These are phyloP conservation scores for Curvularia sp. DNA, from an alignment of 2,329 filamentous ascomycete species.

Conservation along the genomic window DNA sequence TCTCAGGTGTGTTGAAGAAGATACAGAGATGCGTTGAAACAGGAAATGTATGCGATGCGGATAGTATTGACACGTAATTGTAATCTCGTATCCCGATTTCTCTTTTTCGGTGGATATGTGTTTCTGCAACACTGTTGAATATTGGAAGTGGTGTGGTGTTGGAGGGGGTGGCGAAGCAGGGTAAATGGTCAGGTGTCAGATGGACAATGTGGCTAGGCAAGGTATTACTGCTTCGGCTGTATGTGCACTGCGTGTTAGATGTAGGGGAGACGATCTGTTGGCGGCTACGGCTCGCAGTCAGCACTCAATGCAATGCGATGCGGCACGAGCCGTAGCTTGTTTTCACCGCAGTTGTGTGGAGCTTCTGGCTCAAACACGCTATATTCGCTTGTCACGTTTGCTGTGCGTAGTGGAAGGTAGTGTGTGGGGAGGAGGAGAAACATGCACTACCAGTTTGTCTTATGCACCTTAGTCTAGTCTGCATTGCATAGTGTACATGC, in stretches of 20 bases:
- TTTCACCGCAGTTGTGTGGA: neutral
- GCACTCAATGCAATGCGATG: constrained; percentile 11
- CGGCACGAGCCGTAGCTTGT: constrained; percentile 19
- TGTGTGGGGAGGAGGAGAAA: neutral
- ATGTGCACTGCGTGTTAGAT: neutral
- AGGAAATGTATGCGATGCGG: no score
- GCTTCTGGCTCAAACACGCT: neutral
- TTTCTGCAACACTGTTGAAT: constrained; percentile 8
- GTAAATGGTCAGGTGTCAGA: constrained; percentile 21
- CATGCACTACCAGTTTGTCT: neutral
- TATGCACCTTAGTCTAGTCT: neutral
- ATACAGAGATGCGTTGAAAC: no score
- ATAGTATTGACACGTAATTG: no score
- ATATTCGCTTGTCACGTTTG: neutral
- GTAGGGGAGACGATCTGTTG: neutral
- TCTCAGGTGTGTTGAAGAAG: no score
- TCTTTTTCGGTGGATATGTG: neutral
- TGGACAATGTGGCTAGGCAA: constrained; percentile 17
- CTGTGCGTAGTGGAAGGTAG: neutral
- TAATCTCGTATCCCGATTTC: neutral
- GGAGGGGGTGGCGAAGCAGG: constrained; percentile 9
- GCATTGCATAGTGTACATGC: neutral
- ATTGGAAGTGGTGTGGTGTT: constrained; percentile 1
- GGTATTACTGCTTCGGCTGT: constrained; percentile 3
- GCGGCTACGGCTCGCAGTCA: constrained; percentile 7